Evolutionary conservation across 306 rosid species (phyloP).

Genomic region (Quercus suber): DNA sequence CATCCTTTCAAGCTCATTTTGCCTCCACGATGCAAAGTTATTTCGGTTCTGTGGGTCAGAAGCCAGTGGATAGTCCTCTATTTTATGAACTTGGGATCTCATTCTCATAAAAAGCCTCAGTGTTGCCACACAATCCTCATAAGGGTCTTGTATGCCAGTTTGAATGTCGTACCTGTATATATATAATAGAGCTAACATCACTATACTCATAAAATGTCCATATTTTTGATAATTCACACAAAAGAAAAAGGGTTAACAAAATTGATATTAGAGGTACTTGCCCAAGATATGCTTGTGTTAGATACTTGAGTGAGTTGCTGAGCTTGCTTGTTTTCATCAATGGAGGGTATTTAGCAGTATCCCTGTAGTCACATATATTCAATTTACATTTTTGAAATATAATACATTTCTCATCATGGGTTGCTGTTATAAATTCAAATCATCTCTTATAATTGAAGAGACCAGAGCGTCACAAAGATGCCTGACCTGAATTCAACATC

Average conservation of each 20-base stretch:
- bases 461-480: too few relatives aligned
- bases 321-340: slow-evolving; percentile 96
- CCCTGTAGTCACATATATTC: slow-evolving; percentile 44
- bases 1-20: slow-evolving; percentile 79
- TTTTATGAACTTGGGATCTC: slow-evolving; percentile 61
- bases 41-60: slow-evolving; percentile 72
- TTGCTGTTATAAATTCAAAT: neutral
- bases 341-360: slow-evolving; percentile 93
- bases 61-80: slow-evolving; percentile 62
- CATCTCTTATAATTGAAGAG: neutral
- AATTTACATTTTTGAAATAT: neutral
- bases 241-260: neutral
- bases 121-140: slow-evolving; percentile 81
- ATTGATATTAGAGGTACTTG: slow-evolving; percentile 22
- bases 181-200: too few relatives aligned
- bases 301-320: slow-evolving; percentile 88
- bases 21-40: slow-evolving; percentile 70
- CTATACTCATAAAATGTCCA: neutral
- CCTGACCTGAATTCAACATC: too few relatives aligned
- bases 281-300: slow-evolving; percentile 92
- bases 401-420: neutral
- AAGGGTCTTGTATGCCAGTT: slow-evolving; percentile 79
- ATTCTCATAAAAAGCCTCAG: slow-evolving; percentile 86
- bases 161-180: slow-evolving; percentile 80
- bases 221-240: neutral